Conservation (phyloP, 441 rosid species). For the Euphorbia celastroides region DNA sequence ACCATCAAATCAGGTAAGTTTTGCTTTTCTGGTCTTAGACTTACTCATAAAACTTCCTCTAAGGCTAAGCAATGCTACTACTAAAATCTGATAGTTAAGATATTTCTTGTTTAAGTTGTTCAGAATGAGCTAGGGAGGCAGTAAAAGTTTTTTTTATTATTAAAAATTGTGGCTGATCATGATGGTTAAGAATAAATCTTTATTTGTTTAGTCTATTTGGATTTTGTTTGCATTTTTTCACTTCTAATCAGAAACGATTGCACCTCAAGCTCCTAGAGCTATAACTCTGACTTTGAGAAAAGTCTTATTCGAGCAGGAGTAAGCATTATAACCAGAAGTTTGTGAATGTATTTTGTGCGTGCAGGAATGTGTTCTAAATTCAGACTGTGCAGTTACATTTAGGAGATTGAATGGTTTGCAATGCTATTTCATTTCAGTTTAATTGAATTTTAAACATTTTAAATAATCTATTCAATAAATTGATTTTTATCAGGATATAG, state of each 20-base stretch:
- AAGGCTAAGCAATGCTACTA: not conserved
- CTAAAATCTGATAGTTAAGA: not conserved
- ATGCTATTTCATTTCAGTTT: too few relatives aligned
- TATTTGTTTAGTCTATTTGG: not conserved
- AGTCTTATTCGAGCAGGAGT: slow-evolving; percentile 98
- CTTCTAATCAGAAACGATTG: slow-evolving; percentile 76
- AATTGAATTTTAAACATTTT: too few relatives aligned
- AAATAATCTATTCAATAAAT: too few relatives aligned
- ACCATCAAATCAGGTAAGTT: slow-evolving; percentile 76
- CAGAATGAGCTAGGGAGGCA: not conserved
- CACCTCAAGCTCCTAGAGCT: slow-evolving; percentile 96
- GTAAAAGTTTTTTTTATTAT: not conserved
- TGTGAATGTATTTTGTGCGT: too few relatives aligned
- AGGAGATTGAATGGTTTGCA: too few relatives aligned
- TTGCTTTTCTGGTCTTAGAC: slow-evolving; percentile 14
- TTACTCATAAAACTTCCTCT: not conserved
- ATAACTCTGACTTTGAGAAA: slow-evolving; percentile 93
- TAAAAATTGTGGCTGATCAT: not conserved
- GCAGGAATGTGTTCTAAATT: too few relatives aligned
- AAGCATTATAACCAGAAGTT: too few relatives aligned
- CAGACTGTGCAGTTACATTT: too few relatives aligned
- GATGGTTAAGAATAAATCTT: not conserved
- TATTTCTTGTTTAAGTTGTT: slow-evolving; percentile 3
- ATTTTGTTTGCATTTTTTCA: slow-evolving; percentile 6
- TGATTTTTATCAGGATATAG: too few relatives aligned